These are phyloP conservation scores for Jatropha multifida DNA, from an alignment of 441 rosid species.

Conservation along the genomic window DNA sequence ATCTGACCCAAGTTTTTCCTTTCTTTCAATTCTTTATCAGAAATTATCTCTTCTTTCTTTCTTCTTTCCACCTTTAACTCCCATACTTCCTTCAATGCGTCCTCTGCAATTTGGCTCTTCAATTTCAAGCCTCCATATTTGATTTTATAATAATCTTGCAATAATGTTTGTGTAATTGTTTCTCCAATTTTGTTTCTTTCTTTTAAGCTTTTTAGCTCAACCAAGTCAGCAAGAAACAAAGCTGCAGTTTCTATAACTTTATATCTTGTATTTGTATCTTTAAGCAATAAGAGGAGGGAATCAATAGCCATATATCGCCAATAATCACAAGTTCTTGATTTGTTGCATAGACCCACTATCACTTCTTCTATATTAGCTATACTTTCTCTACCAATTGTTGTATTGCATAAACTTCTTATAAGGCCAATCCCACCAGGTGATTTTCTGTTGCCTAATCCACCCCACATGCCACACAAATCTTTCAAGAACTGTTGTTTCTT, in stretches of 20 bases:
- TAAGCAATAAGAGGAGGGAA: slow-evolving; percentile 62
- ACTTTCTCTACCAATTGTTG: slow-evolving; percentile 52
- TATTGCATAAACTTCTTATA: slow-evolving; percentile 51
- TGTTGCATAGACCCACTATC: slow-evolving; percentile 50
- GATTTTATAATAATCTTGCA: slow-evolving; percentile 54
- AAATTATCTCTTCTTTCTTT: slow-evolving; percentile 52
- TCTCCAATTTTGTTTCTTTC: slow-evolving; percentile 45
- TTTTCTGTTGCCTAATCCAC: slow-evolving; percentile 50
- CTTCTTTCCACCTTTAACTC: slow-evolving; percentile 56
- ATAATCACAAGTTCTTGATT: slow-evolving; percentile 67
- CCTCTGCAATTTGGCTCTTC: slow-evolving; percentile 43
- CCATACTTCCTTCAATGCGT: slow-evolving; percentile 54
- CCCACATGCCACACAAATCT: slow-evolving; percentile 58
- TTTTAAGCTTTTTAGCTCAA: slow-evolving; percentile 45
- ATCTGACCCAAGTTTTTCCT: slow-evolving; percentile 36
- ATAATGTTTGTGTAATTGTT: slow-evolving; percentile 45
- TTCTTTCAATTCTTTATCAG: slow-evolving; percentile 44
- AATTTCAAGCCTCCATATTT: slow-evolving; percentile 43
- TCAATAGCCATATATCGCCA: slow-evolving; percentile 75
- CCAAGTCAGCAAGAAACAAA: slow-evolving; percentile 55
- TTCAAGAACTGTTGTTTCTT: slow-evolving; percentile 44
- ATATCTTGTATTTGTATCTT: slow-evolving; percentile 58
- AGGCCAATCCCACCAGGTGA: slow-evolving; percentile 67
- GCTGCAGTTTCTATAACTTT: slow-evolving; percentile 49
- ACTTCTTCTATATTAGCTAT: slow-evolving; percentile 37